A percentile compares a stretch with the other conserved stretches of the same genome.
Evolutionary conservation across 177 flowering plant genomes (phyloP).

Genomic region (Vitis hybrid): DNA sequence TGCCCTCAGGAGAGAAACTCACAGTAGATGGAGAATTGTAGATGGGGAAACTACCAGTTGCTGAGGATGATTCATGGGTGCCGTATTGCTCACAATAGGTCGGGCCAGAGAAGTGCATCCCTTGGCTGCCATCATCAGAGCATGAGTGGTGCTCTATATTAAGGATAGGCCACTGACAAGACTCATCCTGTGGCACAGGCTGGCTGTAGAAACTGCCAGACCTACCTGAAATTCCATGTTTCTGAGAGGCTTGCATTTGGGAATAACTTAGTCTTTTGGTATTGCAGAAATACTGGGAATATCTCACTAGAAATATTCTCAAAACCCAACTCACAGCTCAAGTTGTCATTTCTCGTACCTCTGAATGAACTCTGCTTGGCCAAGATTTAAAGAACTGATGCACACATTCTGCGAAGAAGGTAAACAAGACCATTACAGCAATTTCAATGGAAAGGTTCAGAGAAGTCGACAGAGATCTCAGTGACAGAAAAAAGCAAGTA

Average conservation of each 20-base stretch:
- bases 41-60: conserved; percentile 19
- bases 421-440: too few relatives aligned
- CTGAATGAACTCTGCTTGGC: too few relatives aligned
- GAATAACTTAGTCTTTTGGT: neutral
- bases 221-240: conserved; percentile 16
- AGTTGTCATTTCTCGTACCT: neutral
- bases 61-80: conserved; percentile 55
- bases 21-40: conserved; percentile 47
- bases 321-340: conserved; percentile 8
- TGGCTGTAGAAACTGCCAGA: conserved; percentile 25
- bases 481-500: too few relatives aligned
- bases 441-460: too few relatives aligned
- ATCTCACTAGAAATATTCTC: conserved; percentile 8
- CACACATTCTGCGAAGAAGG: too few relatives aligned
- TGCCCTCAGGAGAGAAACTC: conserved; percentile 48
- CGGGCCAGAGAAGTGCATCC: conserved; percentile 16
- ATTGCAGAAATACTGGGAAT: conserved; percentile 6
- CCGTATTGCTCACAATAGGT: conserved; percentile 28
- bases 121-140: conserved; percentile 30
- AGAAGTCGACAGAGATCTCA: too few relatives aligned
- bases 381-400: too few relatives aligned
- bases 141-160: conserved; percentile 20
- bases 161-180: conserved; percentile 25
- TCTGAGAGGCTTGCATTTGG: conserved; percentile 32
- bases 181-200: conserved; percentile 33